Evolutionary conservation across 2,329 filamentous ascomycete genomes (phyloP), one percentile per base, ranked within the genome.

Genomic region (Fusarium liriodendri): DNA sequence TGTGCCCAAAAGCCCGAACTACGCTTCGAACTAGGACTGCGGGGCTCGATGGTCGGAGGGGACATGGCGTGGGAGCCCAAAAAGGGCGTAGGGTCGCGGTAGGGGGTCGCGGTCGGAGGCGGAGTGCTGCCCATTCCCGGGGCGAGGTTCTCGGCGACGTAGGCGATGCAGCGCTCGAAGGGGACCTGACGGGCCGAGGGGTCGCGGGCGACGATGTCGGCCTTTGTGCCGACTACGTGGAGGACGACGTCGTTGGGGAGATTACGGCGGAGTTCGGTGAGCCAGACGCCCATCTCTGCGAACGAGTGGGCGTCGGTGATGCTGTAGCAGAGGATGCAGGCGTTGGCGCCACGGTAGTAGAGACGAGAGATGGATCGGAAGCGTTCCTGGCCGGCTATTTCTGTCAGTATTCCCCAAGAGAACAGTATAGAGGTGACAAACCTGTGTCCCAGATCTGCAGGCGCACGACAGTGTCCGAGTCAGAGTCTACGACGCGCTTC

Each of bases 361-460:
- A 99, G 90, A 66, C 95, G 93, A 11, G 95, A 97, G 79, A 99
- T 98, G 71, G 93, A 95, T 77, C 96, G 91, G 83, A 98, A 99
- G 66, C 96, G 91, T 85, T 99, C 96, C 81, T 99, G 96, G 70
- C 96, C 96, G 66, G 96, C 91, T 87, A 25, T 27, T 37, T 57
- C 33, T 18, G 20, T 33, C 18, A 57, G 29, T 57, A 20, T 20
- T 2, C 11, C 11, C 8, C 8, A 37, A 33, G 6, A 5, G 20
- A 22, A 22, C 4, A 22, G 4, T 8, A 8, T 27, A 52, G 65
- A 68, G 45, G 37, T 7, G 13, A 72, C 71, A 38, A 62, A 90
- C 89, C 95, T 37, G 95, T 98, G 81, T 98, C 95, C 95, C 95
- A 98, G 76, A 98, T 97, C 80, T 98, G 95, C 40, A 98, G 87